These are phyloP conservation scores for Sarocladiaceae sp. DNA, from an alignment of 2,329 filamentous ascomycete species.

Conservation along the genomic window DNA sequence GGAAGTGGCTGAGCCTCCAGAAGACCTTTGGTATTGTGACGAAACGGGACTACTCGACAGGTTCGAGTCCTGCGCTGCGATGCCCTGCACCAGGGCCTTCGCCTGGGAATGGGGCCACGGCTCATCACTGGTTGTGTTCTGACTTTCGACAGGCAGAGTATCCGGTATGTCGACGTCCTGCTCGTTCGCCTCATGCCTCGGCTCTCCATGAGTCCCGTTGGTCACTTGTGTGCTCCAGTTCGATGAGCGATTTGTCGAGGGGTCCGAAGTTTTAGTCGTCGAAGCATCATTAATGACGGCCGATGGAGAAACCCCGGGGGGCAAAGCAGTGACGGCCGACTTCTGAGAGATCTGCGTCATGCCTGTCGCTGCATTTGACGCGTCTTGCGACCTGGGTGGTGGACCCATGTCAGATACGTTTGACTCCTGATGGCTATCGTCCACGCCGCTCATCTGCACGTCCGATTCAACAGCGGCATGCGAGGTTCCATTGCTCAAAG, in stretches of 20 bases:
- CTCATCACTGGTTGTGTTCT: slow-evolving; percentile 45
- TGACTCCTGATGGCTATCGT: slow-evolving; percentile 39
- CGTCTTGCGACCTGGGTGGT: slow-evolving; percentile 33
- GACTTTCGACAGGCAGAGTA: slow-evolving; percentile 41
- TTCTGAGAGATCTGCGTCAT: slow-evolving; percentile 59
- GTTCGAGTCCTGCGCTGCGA: slow-evolving; percentile 23
- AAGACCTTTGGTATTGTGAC: slow-evolving; percentile 25
- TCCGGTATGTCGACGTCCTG: slow-evolving; percentile 44
- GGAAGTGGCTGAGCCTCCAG: slow-evolving; percentile 22
- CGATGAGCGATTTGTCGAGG: slow-evolving; percentile 57
- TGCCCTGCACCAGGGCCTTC: slow-evolving; percentile 33
- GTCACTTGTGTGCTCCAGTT: slow-evolving; percentile 66
- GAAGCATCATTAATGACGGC: slow-evolving; percentile 76
- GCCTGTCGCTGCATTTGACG: slow-evolving; percentile 34
- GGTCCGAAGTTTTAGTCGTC: slow-evolving; percentile 82
- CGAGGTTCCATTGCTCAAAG: slow-evolving; percentile 50
- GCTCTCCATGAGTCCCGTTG: slow-evolving; percentile 54
- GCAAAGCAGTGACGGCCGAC: slow-evolving; percentile 52
- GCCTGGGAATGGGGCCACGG: slow-evolving; percentile 54
- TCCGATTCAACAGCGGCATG: slow-evolving; percentile 45
- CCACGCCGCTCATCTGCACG: slow-evolving; percentile 54
- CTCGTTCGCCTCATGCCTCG: slow-evolving; percentile 23
- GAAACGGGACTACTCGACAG: slow-evolving; percentile 31
- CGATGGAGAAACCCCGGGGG: slow-evolving; percentile 51
- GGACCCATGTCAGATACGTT: slow-evolving; percentile 43